Evolutionary conservation across 306 rosid genomes (phyloP).

Genomic region (Dicorynia guianensis): DNA sequence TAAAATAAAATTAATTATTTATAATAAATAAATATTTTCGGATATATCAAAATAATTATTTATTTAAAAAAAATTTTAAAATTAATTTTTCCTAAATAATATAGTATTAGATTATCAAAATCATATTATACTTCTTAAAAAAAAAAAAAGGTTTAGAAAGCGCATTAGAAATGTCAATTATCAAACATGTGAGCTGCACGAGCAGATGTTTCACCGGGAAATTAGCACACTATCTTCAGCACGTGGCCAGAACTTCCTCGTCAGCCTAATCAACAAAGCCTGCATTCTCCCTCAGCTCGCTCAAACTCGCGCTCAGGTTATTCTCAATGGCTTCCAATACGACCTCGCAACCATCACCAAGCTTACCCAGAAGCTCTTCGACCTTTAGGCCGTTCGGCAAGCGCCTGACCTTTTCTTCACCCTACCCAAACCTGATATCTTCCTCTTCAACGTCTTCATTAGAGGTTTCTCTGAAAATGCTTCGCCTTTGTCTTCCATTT

Average conservation of each 20-base stretch:
- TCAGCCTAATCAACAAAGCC: constrained; percentile 59
- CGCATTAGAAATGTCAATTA: background rate
- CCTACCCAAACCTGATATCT: constrained; percentile 73
- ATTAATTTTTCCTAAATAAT: too few relatives aligned
- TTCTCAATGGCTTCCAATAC: constrained; percentile 65
- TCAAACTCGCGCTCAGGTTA: constrained; percentile 81
- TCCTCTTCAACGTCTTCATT: constrained; percentile 84
- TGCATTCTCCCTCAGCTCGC: constrained; percentile 56
- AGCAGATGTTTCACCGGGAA: constrained; percentile 51
- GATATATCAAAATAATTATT: too few relatives aligned
- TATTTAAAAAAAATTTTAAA: too few relatives aligned
- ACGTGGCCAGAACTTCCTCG: constrained; percentile 57
- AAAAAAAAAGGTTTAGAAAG: too few relatives aligned
- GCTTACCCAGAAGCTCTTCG: constrained; percentile 82
- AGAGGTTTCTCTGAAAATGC: constrained; percentile 67
- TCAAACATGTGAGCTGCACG: background rate
- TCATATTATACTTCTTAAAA: too few relatives aligned
- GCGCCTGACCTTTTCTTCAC: constrained; percentile 74
- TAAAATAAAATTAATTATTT: too few relatives aligned
- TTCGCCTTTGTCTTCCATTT: constrained; percentile 61
- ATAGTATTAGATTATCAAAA: too few relatives aligned
- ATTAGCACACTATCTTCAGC: constrained; percentile 31
- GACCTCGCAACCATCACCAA: constrained; percentile 85
- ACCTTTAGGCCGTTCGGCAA: constrained; percentile 65
- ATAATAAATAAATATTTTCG: too few relatives aligned